These are phyloP conservation scores for Saitoella complicata DNA, from an alignment of 805 yeast species.

Conservation along the genomic window DNA sequence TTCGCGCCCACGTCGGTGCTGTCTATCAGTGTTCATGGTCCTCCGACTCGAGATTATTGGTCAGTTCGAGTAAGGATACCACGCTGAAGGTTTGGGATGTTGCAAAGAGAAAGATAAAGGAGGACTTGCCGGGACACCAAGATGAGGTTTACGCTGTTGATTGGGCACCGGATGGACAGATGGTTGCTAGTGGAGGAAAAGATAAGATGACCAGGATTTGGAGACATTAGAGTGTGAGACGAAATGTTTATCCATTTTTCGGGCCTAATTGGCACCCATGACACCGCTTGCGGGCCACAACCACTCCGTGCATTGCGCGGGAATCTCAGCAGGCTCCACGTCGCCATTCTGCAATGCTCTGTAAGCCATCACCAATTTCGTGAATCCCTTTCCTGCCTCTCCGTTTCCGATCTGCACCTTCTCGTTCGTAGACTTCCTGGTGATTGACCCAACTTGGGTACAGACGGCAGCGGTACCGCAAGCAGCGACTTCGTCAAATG, in stretches of 20 bases:
- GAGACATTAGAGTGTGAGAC: slow-evolving; percentile 31
- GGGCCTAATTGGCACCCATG: too few relatives aligned
- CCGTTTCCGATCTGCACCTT: not conserved
- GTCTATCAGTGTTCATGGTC: slow-evolving; percentile 98
- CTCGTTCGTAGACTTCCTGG: not conserved
- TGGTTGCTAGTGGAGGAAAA: slow-evolving; percentile 95
- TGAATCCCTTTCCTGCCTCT: not conserved
- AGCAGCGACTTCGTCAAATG: not conserved
- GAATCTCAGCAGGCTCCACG: not conserved
- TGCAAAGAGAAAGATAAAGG: slow-evolving; percentile 62
- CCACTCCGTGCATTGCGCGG: too few relatives aligned
- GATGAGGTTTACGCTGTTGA: slow-evolving; percentile 96
- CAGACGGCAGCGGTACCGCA: not conserved
- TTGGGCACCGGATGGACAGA: slow-evolving; percentile 90
- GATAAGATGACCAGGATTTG: slow-evolving; percentile 88
- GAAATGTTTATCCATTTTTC: too few relatives aligned
- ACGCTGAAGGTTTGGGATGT: slow-evolving; percentile 95
- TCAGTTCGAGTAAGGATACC: slow-evolving; percentile 86
- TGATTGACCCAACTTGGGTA: not conserved
- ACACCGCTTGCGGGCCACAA: too few relatives aligned
- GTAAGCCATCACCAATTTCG: not conserved
- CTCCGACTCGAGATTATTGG: slow-evolving; percentile 77
- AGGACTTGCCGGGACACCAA: slow-evolving; percentile 87
- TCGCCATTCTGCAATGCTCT: not conserved
- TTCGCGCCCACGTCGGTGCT: slow-evolving; percentile 94